A percentile compares a stretch with the other conserved stretches of the same genome.
Conservation (phyloP, 768 basidiomycete genomes). For the Mycena haematopus region DNA sequence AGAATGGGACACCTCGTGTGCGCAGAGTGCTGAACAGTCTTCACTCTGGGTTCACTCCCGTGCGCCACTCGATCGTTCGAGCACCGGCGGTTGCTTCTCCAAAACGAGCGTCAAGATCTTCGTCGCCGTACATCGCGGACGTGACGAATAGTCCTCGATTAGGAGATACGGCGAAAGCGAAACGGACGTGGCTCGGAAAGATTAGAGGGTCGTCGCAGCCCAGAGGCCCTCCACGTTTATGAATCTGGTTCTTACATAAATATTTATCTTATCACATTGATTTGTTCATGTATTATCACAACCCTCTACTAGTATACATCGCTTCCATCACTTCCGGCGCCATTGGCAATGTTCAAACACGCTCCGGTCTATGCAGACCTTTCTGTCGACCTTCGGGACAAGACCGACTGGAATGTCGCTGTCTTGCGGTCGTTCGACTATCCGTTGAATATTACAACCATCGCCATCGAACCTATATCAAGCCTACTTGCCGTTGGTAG, state of each 20-base stretch:
- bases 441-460: slow-evolving; percentile 54
- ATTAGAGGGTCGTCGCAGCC: slow-evolving; percentile 57
- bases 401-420: slow-evolving; percentile 62
- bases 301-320: neutral
- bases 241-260: slow-evolving; percentile 18
- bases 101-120: slow-evolving; percentile 45
- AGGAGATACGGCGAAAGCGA: slow-evolving; percentile 49
- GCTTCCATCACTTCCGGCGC: neutral
- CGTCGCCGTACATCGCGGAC: slow-evolving; percentile 55
- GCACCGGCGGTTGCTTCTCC: slow-evolving; percentile 55
- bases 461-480: slow-evolving; percentile 66
- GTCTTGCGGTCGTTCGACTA: slow-evolving; percentile 56
- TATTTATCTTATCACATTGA: slow-evolving; percentile 7
- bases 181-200: slow-evolving; percentile 77
- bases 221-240: slow-evolving; percentile 30
- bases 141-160: slow-evolving; percentile 71
- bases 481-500: slow-evolving; percentile 68
- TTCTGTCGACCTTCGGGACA: slow-evolving; percentile 61
- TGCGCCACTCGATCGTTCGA: slow-evolving; percentile 48
- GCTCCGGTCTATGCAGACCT: slow-evolving; percentile 53
- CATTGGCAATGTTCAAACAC: slow-evolving; percentile 49
- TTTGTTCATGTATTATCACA: slow-evolving; percentile 24
- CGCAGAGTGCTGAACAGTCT: slow-evolving; percentile 62
- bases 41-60: slow-evolving; percentile 77
- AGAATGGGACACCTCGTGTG: slow-evolving; percentile 62